Evolutionary conservation across 768 basidiomycete species (phyloP), one percentile per base, ranked within the genome.

Genomic region (Podaxis mareebaensis): DNA sequence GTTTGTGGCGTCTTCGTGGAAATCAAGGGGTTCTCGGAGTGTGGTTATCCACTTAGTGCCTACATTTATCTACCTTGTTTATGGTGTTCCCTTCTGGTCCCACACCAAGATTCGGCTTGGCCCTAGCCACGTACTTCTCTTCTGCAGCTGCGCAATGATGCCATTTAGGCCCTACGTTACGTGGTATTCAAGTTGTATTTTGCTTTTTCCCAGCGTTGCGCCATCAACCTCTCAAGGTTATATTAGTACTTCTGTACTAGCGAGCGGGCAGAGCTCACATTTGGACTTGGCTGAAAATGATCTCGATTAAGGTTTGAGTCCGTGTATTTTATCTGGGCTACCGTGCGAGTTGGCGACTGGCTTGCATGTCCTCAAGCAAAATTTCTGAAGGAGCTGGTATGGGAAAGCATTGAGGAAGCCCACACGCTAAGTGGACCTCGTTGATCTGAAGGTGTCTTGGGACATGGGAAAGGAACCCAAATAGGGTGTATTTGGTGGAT

Each of bases 401-500:
- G 20, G 49, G 49, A 26, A 33, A 33, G 30, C 0, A 33, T 3
- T 33, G 33, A 10, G 33, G 33, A 10, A 33, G 33, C 7, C 33
- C 33, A 33, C 33, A 33, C 8, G 8, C 10, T 8, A 10, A 10
- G 33, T 28, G 28, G 5, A 30, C 28, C 28, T 30, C 48, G 24
- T 28, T 52, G 13, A 11, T 13, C 20, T 30, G 8, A 7, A 15
- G 2, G 4, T 53, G 24, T 26, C 17, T 33, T 8, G 44, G 52
- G 26, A 3, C 33, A 10, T 13, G 52, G 7, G 28, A 26, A 10
- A 36, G 53, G 10, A 8, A 13, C 11, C 53, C 20, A 17, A 24
- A 51, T 51, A 12, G 49, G 49, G 49, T 24, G 42, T 54, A 28
- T 62, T 62, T 62, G 61, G 61, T 48, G 55, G 20, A 55, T 55